Base-by-base conservation (phyloP, 208 protist genomes). In the Endotrypanum monterogeii region DNA sequence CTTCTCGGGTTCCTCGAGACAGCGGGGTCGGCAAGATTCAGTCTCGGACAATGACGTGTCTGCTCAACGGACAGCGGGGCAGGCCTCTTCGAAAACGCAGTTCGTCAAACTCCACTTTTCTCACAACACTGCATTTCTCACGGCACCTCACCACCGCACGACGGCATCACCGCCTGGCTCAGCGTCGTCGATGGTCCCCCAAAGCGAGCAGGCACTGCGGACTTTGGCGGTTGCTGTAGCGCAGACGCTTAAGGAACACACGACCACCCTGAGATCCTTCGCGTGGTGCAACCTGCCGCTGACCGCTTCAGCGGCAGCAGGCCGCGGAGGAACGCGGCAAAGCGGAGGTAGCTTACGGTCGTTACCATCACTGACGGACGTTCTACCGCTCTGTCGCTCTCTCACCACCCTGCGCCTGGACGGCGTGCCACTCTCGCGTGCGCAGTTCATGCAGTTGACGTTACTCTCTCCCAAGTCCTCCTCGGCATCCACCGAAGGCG, bases 331-430 rank as follows among this genome's bases (percentile, higher is more conserved):
- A 30, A 16, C 18, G 66, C 66, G 14, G 32, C 66, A 41, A 18
- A 16, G 32, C 3, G 16, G 66, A 30, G 35, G 66, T 50, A 32
- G 50, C 11, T 44, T 30, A 11, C 48, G 8, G 28, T n/a, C 39
- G 60, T 48, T 55, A 25, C 52, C 58, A 18, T 71, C 80, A 25
- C 62, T 93, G 30, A 83, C 84, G 37, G 81, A 82, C 25, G 67
- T 76, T 8, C 63, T 93, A 11, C 80, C 82, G 11, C 37, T 74
- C 55, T 90, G 89, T 65, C 55, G 51, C 8, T 57, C 71, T 44
- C 73, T 94, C 30, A 76, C 68, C 16, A 76, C 81, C 16, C 81
- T 94, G 32, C 72, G 71, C 35, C 55, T 93, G 16, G 83, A 74
- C 41, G 62, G 78, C 20, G 87, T 80, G 16, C 41, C 68, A 5